Evolutionary conservation across 345 rosid species (phyloP).

Genomic region (Linum lewisii): DNA sequence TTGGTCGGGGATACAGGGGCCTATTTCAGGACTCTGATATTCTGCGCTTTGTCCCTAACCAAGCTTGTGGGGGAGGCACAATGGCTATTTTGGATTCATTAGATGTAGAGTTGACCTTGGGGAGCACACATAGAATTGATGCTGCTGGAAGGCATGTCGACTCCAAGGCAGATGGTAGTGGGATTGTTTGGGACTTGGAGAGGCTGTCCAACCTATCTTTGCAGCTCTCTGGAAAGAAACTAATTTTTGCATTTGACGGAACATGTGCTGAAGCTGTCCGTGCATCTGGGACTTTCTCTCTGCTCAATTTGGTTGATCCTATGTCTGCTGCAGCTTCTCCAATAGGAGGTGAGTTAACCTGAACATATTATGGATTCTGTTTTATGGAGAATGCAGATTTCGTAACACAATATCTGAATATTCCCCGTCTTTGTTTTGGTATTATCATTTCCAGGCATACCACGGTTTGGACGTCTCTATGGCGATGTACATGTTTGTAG

Average conservation of each 20-base stretch:
- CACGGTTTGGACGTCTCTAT: constrained; percentile 84
- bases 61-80: constrained; percentile 99
- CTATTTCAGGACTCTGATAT: constrained; percentile 93
- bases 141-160: constrained; percentile 62
- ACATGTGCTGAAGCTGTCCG: constrained; percentile 75
- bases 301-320: constrained; percentile 97
- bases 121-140: constrained; percentile 59
- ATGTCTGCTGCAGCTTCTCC: constrained; percentile 99
- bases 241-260: constrained; percentile 97
- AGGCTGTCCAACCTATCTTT: constrained; percentile 72
- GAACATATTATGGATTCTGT: background rate
- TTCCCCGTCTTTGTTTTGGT: constrained; percentile 1
- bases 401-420: constrained; percentile 8
- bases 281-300: constrained; percentile 63
- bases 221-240: constrained; percentile 95
- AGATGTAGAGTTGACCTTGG: constrained; percentile 65
- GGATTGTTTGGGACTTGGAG: constrained; percentile 97
- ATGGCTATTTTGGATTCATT: constrained; percentile 94
- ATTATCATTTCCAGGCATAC: constrained; percentile 55
- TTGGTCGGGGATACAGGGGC: constrained; percentile 97
- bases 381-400: constrained; percentile 3
- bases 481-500: constrained; percentile 80
- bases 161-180: constrained; percentile 90
- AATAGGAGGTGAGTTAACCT: constrained; percentile 61
- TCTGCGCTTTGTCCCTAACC: constrained; percentile 91